A percentile compares a stretch with the other conserved stretches of the same genome.
Evolutionary conservation across 306 rosid genomes (phyloP).

Genomic region (Citrullus amarus): DNA sequence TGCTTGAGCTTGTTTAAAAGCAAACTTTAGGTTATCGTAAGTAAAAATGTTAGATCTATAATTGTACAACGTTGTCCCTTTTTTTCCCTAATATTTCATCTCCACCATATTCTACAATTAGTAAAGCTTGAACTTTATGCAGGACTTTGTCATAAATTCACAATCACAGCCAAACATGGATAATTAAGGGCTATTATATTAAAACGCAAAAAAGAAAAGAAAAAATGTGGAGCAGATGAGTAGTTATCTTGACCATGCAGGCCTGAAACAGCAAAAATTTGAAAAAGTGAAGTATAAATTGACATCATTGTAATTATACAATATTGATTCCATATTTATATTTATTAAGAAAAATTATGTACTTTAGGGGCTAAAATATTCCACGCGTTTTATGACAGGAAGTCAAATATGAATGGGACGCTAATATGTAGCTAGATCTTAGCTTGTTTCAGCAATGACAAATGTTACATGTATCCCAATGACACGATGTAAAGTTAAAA

Average conservation of each 20-base stretch:
- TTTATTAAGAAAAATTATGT: not conserved
- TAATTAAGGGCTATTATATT: not conserved
- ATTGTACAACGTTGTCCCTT: not conserved
- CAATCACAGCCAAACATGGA: not conserved
- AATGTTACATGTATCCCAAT: not conserved
- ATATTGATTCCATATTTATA: not conserved
- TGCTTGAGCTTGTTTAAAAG: not conserved
- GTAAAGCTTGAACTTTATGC: not conserved
- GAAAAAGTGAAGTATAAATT: not conserved
- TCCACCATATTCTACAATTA: not conserved
- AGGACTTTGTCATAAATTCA: not conserved
- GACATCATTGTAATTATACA: not conserved
- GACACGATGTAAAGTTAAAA: not conserved
- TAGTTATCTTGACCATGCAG: not conserved
- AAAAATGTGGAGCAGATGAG: not conserved
- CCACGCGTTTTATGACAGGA: constrained; percentile 2
- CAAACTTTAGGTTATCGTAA: not conserved
- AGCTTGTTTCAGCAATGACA: not conserved
- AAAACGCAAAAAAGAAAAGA: not conserved
- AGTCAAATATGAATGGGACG: constrained; percentile 4
- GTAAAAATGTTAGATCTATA: not conserved
- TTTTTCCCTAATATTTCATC: not conserved
- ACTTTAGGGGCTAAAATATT: not conserved
- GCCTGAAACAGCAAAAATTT: not conserved
- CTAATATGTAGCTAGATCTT: not conserved